phyloP scores from a whole-genome alignment of 2,329 filamentous ascomycete genomes.

The Colletotrichum caudatum region DNA sequence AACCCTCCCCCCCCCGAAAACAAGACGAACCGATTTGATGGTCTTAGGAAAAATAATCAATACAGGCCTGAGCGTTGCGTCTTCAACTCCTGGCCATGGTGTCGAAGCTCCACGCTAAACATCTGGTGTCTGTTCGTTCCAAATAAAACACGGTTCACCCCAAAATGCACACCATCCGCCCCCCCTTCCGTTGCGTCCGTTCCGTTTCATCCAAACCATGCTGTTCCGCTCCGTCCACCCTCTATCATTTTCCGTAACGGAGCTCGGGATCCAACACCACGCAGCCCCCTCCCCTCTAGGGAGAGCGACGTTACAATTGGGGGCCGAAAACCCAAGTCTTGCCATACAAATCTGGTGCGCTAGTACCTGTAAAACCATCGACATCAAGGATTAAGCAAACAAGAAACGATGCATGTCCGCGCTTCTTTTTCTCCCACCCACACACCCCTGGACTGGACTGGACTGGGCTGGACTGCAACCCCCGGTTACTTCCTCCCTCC shows the following conservation, averaged over 20 bases:
- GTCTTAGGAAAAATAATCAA: neutral
- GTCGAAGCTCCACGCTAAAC: neutral
- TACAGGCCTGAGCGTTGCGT: neutral
- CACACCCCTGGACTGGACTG: neutral
- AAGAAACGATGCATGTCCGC: conserved; percentile 1
- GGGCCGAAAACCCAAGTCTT: conserved; percentile 7
- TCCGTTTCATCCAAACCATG: conserved; percentile 7
- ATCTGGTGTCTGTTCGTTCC: too few relatives aligned
- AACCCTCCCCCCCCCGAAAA: too few relatives aligned
- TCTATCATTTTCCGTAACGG: neutral
- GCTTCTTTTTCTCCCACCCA: conserved; percentile 5
- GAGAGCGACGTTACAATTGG: conserved; percentile 14
- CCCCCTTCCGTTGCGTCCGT: neutral
- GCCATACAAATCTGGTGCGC: conserved; percentile 2
- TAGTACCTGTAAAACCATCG: conserved; percentile 16
- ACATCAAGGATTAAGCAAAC: conserved; percentile 19
- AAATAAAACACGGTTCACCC: neutral
- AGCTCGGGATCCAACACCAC: conserved; percentile 14
- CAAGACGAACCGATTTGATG: neutral
- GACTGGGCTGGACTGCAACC: neutral
- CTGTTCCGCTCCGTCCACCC: conserved; percentile 8
- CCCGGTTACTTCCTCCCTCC: neutral
- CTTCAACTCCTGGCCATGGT: neutral
- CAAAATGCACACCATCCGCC: conserved; percentile 1
- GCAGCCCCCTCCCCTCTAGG: neutral